Evolutionary conservation across 345 rosid genomes (phyloP).

Genomic region (Eucalyptus tenuipes): DNA sequence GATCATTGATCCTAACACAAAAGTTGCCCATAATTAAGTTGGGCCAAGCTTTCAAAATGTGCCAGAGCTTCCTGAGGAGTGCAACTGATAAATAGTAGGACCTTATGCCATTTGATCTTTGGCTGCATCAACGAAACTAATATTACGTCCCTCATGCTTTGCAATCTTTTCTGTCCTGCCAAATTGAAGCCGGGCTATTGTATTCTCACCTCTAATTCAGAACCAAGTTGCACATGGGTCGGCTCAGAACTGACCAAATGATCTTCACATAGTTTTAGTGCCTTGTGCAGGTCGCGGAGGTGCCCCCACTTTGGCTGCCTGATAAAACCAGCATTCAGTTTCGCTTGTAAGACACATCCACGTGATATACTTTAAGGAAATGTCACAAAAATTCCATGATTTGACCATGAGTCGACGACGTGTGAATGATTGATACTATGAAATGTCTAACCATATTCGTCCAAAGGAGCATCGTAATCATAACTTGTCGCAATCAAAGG

Average conservation of each 20-base stretch:
- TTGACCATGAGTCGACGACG: neutral
- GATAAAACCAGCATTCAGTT: slow-evolving; percentile 25
- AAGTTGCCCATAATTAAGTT: neutral
- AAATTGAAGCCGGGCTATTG: neutral
- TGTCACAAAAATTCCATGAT: neutral
- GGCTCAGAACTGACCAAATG: slow-evolving; percentile 42
- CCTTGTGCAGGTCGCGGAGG: slow-evolving; percentile 39
- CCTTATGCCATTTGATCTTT: neutral
- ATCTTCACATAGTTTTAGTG: slow-evolving; percentile 48
- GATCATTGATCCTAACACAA: neutral
- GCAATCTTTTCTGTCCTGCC: neutral
- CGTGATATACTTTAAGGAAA: neutral
- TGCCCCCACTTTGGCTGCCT: slow-evolving; percentile 73
- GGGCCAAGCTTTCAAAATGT: neutral
- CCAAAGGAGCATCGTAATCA: slow-evolving; percentile 65
- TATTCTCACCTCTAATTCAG: slow-evolving; percentile 29
- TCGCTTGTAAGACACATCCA: neutral
- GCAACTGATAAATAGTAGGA: neutral
- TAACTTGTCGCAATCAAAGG: slow-evolving; percentile 57
- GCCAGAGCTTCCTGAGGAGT: neutral
- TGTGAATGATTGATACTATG: neutral
- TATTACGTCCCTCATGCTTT: neutral
- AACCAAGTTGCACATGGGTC: slow-evolving; percentile 19
- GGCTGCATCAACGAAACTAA: neutral
- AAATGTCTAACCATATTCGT: slow-evolving; percentile 39